A percentile compares a stretch with the other conserved stretches of the same genome.
Conservation (phyloP, 306 rosid genomes). For the Alnus rubra region DNA sequence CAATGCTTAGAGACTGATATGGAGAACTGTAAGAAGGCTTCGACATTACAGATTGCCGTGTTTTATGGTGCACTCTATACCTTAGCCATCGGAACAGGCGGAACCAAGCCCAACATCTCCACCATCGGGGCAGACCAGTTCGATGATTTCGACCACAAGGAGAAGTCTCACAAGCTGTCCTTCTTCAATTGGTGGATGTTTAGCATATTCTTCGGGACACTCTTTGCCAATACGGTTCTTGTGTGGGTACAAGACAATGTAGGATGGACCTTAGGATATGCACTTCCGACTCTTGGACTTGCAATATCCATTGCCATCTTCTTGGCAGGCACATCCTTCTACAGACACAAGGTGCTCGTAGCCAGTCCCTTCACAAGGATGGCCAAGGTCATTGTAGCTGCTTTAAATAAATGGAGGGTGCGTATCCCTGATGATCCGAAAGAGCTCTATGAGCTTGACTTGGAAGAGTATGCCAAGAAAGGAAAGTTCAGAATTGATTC, state of each 20-base stretch:
- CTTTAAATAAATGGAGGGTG: slow-evolving; percentile 57
- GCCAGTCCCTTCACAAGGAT: slow-evolving; percentile 57
- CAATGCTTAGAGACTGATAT: slow-evolving; percentile 37
- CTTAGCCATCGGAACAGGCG: slow-evolving; percentile 86
- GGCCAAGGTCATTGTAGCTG: slow-evolving; percentile 64
- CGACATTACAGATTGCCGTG: slow-evolving; percentile 64
- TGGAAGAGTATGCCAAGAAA: slow-evolving; percentile 44
- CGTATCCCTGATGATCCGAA: slow-evolving; percentile 58
- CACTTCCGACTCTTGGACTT: slow-evolving; percentile 79
- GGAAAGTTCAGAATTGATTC: slow-evolving; percentile 61
- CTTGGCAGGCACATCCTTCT: slow-evolving; percentile 66
- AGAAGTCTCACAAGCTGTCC: slow-evolving; percentile 71
- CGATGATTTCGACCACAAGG: slow-evolving; percentile 74
- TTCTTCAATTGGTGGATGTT: slow-evolving; percentile 99
- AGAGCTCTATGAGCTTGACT: slow-evolving; percentile 57
- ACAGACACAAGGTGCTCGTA: slow-evolving; percentile 64
- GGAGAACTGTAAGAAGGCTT: slow-evolving; percentile 70
- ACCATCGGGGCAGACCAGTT: slow-evolving; percentile 96
- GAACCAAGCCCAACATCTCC: slow-evolving; percentile 93
- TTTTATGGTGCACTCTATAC: slow-evolving; percentile 83
- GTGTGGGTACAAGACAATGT: slow-evolving; percentile 87
- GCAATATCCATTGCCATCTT: slow-evolving; percentile 60
- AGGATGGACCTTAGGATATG: slow-evolving; percentile 93
- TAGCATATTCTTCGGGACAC: slow-evolving; percentile 79
- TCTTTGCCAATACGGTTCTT: slow-evolving; percentile 75